Percentiles rank a stretch among this genome's conserved stretches.
Evolutionary conservation across 2,329 filamentous ascomycete species (phyloP).

Genomic region (Cladorrhinum sp.): DNA sequence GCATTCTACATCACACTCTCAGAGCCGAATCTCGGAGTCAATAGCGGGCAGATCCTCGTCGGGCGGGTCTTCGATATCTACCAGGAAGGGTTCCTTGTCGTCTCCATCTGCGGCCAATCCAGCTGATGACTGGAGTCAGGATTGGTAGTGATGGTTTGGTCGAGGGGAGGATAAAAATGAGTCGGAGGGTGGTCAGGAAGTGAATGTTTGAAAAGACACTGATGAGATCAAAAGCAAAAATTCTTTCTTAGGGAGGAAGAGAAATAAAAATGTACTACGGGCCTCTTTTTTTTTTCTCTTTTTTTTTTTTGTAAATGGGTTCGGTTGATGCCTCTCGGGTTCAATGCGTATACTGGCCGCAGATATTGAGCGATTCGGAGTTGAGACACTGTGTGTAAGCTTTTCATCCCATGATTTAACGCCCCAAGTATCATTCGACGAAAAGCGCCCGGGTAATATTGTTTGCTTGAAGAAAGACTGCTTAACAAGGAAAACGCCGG

Average conservation of each 20-base stretch:
- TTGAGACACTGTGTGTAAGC: too few species aligned
- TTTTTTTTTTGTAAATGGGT: too few species aligned
- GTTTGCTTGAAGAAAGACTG: too few species aligned
- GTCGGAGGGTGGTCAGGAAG: background rate
- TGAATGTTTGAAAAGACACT: background rate
- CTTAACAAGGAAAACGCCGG: background rate
- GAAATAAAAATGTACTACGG: too few species aligned
- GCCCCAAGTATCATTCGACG: background rate
- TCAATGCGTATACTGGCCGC: too few species aligned
- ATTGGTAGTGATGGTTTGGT: background rate
- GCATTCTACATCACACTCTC: background rate
- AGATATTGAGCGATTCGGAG: too few species aligned
- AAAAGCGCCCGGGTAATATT: background rate
- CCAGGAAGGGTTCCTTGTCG: conserved; percentile 8
- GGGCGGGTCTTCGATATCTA: conserved; percentile 21
- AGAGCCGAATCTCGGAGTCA: background rate
- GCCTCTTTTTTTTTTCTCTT: too few species aligned
- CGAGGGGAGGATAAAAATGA: background rate
- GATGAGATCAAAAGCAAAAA: too few species aligned
- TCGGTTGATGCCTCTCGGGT: too few species aligned
- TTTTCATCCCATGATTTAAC: too few species aligned
- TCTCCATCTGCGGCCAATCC: background rate
- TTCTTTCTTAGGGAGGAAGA: too few species aligned
- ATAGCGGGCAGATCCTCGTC: conserved; percentile 29
- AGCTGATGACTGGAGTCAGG: background rate